phyloP scores from a whole-genome alignment of 106 monocot genomes.

The Apostasia shenzhenica region DNA sequence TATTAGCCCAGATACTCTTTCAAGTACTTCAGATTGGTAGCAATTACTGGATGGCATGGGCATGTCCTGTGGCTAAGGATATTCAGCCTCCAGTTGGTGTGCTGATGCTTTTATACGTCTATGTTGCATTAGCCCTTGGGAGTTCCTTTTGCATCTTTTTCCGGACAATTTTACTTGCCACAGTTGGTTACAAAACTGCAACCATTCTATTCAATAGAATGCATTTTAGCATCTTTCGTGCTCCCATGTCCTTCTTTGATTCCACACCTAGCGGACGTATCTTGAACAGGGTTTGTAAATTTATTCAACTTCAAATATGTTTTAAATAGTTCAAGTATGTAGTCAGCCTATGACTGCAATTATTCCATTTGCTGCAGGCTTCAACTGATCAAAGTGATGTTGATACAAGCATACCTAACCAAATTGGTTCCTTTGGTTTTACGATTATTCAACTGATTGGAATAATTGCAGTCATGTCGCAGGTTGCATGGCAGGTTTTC shows the following conservation, averaged over 20 bases:
- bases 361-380: conserved; percentile 29
- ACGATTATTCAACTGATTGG: conserved; percentile 74
- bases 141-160: conserved; percentile 63
- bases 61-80: conserved; percentile 54
- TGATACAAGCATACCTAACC: conserved; percentile 44
- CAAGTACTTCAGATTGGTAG: conserved; percentile 74
- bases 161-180: conserved; percentile 51
- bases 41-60: conserved; percentile 97
- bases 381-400: conserved; percentile 86
- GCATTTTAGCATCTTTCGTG: conserved; percentile 68
- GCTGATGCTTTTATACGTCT: conserved; percentile 51
- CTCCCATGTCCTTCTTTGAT: conserved; percentile 95
- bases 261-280: conserved; percentile 88
- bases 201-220: conserved; percentile 74
- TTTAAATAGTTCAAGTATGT: neutral
- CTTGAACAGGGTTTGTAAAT: conserved; percentile 61
- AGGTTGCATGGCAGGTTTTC: conserved; percentile 89
- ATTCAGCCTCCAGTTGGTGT: conserved; percentile 45
- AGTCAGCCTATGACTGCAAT: no score
- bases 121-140: conserved; percentile 63
- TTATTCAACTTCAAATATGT: neutral
- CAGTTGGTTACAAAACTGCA: conserved; percentile 73
- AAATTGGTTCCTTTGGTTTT: conserved; percentile 57
- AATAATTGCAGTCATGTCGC: conserved; percentile 80
- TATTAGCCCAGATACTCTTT: conserved; percentile 67